A percentile compares a stretch with the other conserved stretches of the same genome.
Conservation (phyloP, 2,329 filamentous ascomycete species). For the Calcarisporium arbuscula region DNA sequence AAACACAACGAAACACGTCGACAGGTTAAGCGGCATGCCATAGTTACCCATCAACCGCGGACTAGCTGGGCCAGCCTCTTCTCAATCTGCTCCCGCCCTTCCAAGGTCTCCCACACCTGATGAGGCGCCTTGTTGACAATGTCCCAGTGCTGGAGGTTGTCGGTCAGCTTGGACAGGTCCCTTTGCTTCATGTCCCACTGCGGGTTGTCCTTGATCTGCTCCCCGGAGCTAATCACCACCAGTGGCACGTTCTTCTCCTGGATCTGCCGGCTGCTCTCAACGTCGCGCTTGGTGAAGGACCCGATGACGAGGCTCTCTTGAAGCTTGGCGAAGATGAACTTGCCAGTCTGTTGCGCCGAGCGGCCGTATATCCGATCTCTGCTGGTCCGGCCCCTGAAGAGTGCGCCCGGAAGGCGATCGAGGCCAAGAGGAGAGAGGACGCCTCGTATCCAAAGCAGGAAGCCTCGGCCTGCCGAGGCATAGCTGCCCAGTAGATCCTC, state of each 20-base stretch:
- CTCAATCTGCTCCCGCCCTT: constrained; percentile 71
- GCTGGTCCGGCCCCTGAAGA: constrained; percentile 74
- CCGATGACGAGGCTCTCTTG: constrained; percentile 88
- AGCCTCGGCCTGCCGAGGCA: constrained; percentile 63
- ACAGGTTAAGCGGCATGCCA: no score
- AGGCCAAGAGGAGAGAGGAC: constrained; percentile 82
- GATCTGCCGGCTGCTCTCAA: constrained; percentile 70
- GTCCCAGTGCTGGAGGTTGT: constrained; percentile 77
- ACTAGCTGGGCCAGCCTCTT: constrained; percentile 69
- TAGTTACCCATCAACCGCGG: no score
- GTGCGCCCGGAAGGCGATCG: constrained; percentile 69
- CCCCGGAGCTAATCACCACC: constrained; percentile 75
- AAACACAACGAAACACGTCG: no score
- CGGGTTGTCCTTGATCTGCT: constrained; percentile 56
- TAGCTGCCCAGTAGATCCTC: constrained; percentile 73
- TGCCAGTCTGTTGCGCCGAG: constrained; percentile 71
- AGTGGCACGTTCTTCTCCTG: constrained; percentile 71
- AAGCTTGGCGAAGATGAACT: constrained; percentile 81
- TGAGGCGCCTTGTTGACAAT: constrained; percentile 79
- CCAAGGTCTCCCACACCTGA: constrained; percentile 71
- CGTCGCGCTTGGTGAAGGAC: constrained; percentile 77
- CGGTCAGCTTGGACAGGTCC: constrained; percentile 74
- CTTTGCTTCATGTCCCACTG: constrained; percentile 81
- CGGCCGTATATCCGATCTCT: constrained; percentile 82
- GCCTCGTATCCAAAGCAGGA: constrained; percentile 80